phyloP scores from a whole-genome alignment of 768 basidiomycete genomes.

The Kwoniella sp. region DNA sequence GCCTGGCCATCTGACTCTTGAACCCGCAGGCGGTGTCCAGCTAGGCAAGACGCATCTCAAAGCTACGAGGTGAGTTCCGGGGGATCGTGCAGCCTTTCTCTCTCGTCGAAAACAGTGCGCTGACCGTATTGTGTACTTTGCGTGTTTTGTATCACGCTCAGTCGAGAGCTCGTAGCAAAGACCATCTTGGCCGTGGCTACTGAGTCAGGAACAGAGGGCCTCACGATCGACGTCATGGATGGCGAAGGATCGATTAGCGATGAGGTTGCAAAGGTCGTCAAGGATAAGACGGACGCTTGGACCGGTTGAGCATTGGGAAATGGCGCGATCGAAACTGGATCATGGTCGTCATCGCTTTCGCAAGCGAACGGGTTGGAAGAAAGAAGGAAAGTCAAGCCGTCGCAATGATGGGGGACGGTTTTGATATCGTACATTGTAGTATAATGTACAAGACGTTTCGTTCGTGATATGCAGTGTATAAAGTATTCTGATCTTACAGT shows the following conservation, averaged over 20 bases:
- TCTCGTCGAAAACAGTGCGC: too few species aligned
- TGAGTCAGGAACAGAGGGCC: constrained; percentile 62
- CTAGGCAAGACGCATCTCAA: constrained; percentile 64
- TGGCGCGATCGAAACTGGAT: too few species aligned
- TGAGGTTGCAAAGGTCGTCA: constrained; percentile 61
- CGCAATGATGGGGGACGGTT: too few species aligned
- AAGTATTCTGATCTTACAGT: too few species aligned
- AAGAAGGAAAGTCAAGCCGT: too few species aligned
- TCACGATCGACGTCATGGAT: constrained; percentile 66
- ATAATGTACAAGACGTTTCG: too few species aligned
- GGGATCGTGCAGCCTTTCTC: too few species aligned
- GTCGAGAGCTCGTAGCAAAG: constrained; percentile 64
- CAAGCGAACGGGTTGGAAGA: too few species aligned
- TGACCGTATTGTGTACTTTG: neutral
- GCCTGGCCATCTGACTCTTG: constrained; percentile 64
- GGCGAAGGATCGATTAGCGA: constrained; percentile 61
- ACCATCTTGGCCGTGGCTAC: constrained; percentile 61
- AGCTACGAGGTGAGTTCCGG: constrained; percentile 61
- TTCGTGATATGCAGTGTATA: too few species aligned
- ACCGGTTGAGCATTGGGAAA: constrained; percentile 18
- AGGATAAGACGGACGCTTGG: constrained; percentile 54
- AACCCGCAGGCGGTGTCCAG: constrained; percentile 61
- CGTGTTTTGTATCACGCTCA: constrained; percentile 14
- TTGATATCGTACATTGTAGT: too few species aligned
- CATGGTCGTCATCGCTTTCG: too few species aligned